phyloP scores from a whole-genome alignment of 2,329 filamentous ascomycete genomes.

The Triangularia verruculosa region DNA sequence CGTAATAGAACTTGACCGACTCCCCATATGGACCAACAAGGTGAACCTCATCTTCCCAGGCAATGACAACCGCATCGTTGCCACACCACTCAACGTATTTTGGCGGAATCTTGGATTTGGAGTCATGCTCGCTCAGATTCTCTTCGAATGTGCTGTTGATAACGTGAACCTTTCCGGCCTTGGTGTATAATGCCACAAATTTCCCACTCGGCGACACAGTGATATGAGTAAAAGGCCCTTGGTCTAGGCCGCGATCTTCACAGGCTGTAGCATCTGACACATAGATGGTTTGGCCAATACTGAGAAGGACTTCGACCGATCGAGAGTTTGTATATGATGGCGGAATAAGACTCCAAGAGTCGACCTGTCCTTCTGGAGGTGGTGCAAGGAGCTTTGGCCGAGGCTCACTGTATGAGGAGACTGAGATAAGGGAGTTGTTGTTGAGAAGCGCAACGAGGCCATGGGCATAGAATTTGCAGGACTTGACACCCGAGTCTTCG shows the following conservation, averaged over 20 bases:
- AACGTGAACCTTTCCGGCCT: constrained; percentile 82
- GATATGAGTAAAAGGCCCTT: constrained; percentile 88
- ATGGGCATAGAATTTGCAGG: constrained; percentile 83
- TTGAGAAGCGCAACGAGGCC: constrained; percentile 91
- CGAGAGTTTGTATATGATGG: constrained; percentile 85
- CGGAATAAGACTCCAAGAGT: constrained; percentile 86
- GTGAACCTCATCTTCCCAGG: constrained; percentile 97
- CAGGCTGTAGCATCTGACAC: constrained; percentile 85
- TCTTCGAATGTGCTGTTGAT: constrained; percentile 95
- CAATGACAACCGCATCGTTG: constrained; percentile 86
- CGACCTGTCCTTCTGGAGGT: constrained; percentile 73
- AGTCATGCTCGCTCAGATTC: constrained; percentile 87
- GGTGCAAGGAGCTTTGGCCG: constrained; percentile 77
- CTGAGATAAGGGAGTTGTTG: constrained; percentile 82
- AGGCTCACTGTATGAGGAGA: constrained; percentile 88
- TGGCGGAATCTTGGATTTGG: constrained; percentile 77
- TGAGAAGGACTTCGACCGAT: constrained; percentile 88
- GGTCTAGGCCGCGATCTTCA: constrained; percentile 86
- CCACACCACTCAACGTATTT: constrained; percentile 95
- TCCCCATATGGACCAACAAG: constrained; percentile 82
- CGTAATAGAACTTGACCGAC: constrained; percentile 78
- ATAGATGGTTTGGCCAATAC: constrained; percentile 79
- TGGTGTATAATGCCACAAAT: constrained; percentile 83
- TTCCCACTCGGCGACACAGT: constrained; percentile 87
- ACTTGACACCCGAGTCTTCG: constrained; percentile 81